Evolutionary conservation across 202 grass and related monocot species (phyloP).

Genomic region (Brachypodium distachyon): DNA sequence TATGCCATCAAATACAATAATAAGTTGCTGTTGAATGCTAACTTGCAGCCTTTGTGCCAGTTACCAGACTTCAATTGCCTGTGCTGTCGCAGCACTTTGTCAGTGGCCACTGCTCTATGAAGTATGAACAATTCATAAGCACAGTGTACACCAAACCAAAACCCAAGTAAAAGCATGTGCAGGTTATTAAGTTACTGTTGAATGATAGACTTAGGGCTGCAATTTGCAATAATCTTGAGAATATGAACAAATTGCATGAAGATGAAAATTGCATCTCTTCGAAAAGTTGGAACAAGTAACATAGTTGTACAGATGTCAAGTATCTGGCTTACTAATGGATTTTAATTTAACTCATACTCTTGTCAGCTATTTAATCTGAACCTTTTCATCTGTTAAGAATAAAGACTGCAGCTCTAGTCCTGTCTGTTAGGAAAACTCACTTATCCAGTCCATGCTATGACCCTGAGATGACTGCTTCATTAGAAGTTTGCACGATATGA

Average conservation of each 20-base stretch:
- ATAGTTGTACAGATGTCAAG: slow-evolving; percentile 7
- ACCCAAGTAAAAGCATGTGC: background rate
- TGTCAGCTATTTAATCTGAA: slow-evolving; percentile 7
- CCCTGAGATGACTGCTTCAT: background rate
- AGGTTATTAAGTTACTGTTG: slow-evolving; percentile 22
- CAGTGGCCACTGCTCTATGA: background rate
- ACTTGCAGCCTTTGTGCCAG: background rate
- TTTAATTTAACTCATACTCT: slow-evolving; percentile 8
- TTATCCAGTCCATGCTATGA: slow-evolving; percentile 14
- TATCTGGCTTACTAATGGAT: slow-evolving; percentile 3
- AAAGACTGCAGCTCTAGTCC: slow-evolving; percentile 7
- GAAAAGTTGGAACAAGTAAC: slow-evolving; percentile 3
- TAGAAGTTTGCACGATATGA: slow-evolving; percentile 21
- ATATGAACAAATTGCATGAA: background rate
- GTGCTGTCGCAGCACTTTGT: background rate
- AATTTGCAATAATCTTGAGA: background rate
- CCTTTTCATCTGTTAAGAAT: slow-evolving; percentile 10
- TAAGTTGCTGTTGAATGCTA: background rate
- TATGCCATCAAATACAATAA: slow-evolving; percentile 6
- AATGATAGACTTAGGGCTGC: background rate
- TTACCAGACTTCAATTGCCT: background rate
- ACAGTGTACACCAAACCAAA: background rate
- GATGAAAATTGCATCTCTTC: background rate
- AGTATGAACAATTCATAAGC: background rate
- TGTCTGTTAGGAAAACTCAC: slow-evolving; percentile 1